Conservation (phyloP, 2,329 filamentous ascomycete species). For the Aspergillus quadricinctus region DNA sequence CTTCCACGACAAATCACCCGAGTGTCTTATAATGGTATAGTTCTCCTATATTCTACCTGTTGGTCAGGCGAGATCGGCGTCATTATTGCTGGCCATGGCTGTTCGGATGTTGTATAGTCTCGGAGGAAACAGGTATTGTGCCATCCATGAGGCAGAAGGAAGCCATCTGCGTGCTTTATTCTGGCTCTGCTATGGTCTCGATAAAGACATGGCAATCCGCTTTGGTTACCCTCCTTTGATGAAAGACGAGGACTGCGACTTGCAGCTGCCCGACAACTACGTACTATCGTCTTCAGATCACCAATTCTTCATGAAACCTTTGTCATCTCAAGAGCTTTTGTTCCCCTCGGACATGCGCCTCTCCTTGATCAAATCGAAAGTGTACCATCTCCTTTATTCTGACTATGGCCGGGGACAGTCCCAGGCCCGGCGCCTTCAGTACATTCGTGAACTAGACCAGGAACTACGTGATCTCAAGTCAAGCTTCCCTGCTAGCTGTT, state of each 20-base stretch:
- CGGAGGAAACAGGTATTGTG: conserved; percentile 10
- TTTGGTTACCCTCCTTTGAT: conserved; percentile 17
- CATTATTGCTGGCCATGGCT: conserved; percentile 18
- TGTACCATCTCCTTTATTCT: conserved; percentile 19
- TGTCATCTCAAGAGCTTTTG: conserved; percentile 18
- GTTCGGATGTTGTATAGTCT: conserved; percentile 19
- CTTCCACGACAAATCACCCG: too few relatives aligned
- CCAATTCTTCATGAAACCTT: conserved; percentile 17
- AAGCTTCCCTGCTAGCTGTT: conserved; percentile 14
- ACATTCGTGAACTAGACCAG: conserved; percentile 21
- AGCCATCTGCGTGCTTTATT: conserved; percentile 21
- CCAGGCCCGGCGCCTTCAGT: conserved; percentile 17
- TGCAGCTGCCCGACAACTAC: conserved; percentile 19
- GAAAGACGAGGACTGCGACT: conserved; percentile 20
- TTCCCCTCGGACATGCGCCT: conserved; percentile 24
- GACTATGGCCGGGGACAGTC: conserved; percentile 8
- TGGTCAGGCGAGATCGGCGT: conserved; percentile 18
- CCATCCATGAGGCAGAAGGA: conserved; percentile 1
- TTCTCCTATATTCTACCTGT: conserved; percentile 16
- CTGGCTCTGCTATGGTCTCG: conserved; percentile 21
- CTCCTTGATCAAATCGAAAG: conserved; percentile 19
- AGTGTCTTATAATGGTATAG: conserved; percentile 6
- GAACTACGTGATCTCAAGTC: conserved; percentile 17
- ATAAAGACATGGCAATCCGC: conserved; percentile 21
- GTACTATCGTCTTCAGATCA: conserved; percentile 13